Evolutionary conservation across 73 alveolate genomes (phyloP), one percentile per base, ranked within the genome.

Genomic region (Paramecium caudatum): DNA sequence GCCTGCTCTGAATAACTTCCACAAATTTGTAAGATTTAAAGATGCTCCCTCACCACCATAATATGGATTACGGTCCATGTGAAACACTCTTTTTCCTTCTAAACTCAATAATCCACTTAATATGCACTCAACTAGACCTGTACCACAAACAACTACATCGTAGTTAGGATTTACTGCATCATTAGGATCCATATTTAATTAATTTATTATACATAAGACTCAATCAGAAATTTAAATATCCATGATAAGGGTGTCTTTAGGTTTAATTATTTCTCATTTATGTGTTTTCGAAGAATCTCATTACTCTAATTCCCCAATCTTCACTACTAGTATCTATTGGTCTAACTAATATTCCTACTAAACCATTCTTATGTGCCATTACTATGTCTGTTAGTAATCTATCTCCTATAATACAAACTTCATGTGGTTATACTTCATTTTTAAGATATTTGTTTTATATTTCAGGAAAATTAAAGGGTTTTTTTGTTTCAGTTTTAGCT

Each of bases 111-210:
- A 96, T 47, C 99, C 99, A 49, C 99, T 90, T 13, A 97, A 90
- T 82, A 98, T 96, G 97, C 99, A 97, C 91, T 98, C 99, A 86
- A 97, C 97, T 61, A 97, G 95, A 12, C 99, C 99, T 23, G 99
- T 97, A 81, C 99, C 99, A 50, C 96, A 91, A 32, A 98, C 97
- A 33, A 96, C 96, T 16, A 97, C 98, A 92, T 97, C 99, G 92
- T 85, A 85, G 34, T 69, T 85, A 46, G 82, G 88, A 49, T 85
- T 78, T 70, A 83, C 45, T 83, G 41, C 21, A 5, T 50, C 81
- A 50, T 65, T 17, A 30, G 83, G 23, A 65, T 65, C 83, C 83
- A 65, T 65, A 10, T 39, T 65, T 36, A 65, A 65, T 30, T 50
- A 50, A n/a, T n/a, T n/a, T n/a, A n/a, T n/a, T 39, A 39, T 6